Evolutionary conservation across 208 protist genomes (phyloP).

Genomic region (Leishmania turanica): DNA sequence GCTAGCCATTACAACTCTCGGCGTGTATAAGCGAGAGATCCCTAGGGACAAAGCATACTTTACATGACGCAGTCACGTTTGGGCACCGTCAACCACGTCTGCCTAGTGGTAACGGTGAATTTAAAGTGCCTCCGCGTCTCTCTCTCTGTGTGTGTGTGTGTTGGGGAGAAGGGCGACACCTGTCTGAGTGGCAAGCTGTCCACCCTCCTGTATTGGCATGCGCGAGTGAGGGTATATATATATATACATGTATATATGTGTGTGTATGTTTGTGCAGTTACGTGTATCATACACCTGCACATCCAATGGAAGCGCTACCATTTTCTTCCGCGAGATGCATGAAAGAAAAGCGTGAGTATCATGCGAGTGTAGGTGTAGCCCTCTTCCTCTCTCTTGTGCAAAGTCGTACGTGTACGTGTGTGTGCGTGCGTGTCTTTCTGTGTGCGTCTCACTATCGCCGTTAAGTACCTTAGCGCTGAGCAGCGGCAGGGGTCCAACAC

Average conservation of each 20-base stretch:
- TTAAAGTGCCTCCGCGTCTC: not conserved
- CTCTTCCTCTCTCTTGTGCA: not conserved
- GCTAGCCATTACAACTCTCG: not conserved
- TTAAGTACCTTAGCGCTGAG: not conserved
- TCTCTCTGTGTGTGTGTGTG: not conserved
- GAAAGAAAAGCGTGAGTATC: constrained; percentile 10
- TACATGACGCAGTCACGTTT: not conserved
- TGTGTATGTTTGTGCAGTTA: not conserved
- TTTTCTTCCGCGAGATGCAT: not conserved
- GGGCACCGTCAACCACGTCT: not conserved
- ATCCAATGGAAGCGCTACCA: not conserved
- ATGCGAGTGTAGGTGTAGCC: not conserved
- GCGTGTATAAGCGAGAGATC: not conserved
- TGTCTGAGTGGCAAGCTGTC: not conserved
- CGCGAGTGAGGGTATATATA: not conserved
- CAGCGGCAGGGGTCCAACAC: not conserved
- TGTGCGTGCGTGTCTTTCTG: not conserved
- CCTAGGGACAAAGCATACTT: not conserved
- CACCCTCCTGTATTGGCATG: not conserved
- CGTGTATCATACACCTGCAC: not conserved
- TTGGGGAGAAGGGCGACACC: not conserved
- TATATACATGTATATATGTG: constrained; percentile 1
- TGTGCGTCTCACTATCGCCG: not conserved
- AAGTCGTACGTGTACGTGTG: not conserved
- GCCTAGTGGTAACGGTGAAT: too few species aligned